Percentiles rank a stretch among this genome's conserved stretches.
phyloP scores from a whole-genome alignment of 1,139 yeast genomes.

The Pichia sp. region DNA sequence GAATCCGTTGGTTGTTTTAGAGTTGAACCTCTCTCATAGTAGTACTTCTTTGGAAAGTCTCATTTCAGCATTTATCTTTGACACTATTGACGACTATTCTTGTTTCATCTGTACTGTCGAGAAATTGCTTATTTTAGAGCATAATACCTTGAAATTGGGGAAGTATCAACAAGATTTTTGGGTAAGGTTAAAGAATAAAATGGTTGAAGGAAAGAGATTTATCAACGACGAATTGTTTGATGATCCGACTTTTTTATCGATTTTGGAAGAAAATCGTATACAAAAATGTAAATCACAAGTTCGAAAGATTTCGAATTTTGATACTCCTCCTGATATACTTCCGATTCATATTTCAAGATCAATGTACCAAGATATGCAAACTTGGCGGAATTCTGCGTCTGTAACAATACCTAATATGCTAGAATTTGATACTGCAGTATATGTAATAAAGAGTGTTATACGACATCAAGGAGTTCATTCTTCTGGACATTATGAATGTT shows the following conservation, averaged over 20 bases:
- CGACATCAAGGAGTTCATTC: slow-evolving; percentile 86
- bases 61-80: slow-evolving; percentile 52
- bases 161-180: slow-evolving; percentile 19
- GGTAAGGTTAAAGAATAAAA: background rate
- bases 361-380: slow-evolving; percentile 59
- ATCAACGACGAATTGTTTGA: slow-evolving; percentile 55
- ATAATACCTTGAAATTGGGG: slow-evolving; percentile 4
- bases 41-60: slow-evolving; percentile 41
- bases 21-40: slow-evolving; percentile 67
- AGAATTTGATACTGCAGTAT: slow-evolving; percentile 35
- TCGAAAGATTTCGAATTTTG: slow-evolving; percentile 48
- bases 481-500: slow-evolving; percentile 85
- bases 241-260: slow-evolving; percentile 30
- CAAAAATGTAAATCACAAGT: slow-evolving; percentile 49
- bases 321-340: slow-evolving; percentile 56
- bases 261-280: slow-evolving; percentile 34
- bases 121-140: background rate
- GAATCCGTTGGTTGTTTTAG: slow-evolving; percentile 62
- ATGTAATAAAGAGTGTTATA: slow-evolving; percentile 62
- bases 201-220: slow-evolving; percentile 26
- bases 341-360: slow-evolving; percentile 81
- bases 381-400: slow-evolving; percentile 68
- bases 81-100: slow-evolving; percentile 72
- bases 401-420: slow-evolving; percentile 39
- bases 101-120: slow-evolving; percentile 51